A percentile compares a stretch with the other conserved stretches of the same genome.
Evolutionary conservation across 75 land plant genomes (phyloP).

Genomic region (Chamaecyparis obtusa): DNA sequence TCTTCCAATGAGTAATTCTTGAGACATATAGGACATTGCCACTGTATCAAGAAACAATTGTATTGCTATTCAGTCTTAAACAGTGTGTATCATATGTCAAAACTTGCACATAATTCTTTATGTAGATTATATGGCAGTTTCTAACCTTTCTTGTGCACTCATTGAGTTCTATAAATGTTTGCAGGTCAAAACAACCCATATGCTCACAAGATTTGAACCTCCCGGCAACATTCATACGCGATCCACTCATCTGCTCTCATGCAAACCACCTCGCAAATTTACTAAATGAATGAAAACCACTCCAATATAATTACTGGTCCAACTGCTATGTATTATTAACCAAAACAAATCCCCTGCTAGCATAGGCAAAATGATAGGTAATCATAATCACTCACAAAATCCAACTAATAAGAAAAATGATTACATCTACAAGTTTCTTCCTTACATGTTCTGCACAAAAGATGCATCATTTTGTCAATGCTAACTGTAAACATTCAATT

Average conservation of each 20-base stretch:
- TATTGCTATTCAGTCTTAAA: background rate
- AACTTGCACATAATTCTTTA: background rate
- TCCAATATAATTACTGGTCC: background rate
- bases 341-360: background rate
- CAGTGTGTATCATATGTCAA: background rate
- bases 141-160: conserved; percentile 92
- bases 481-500: background rate
- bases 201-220: conserved; percentile 93
- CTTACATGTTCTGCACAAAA: background rate
- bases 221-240: conserved; percentile 86
- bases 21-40: conserved; percentile 97
- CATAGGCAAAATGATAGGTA: background rate
- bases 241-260: conserved; percentile 83
- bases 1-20: conserved; percentile 80
- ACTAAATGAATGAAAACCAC: background rate
- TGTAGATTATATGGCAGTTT: background rate
- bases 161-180: conserved; percentile 89
- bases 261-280: background rate
- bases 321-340: background rate
- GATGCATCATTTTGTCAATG: background rate
- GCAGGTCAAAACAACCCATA: conserved; percentile 98
- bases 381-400: background rate
- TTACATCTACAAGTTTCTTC: background rate
- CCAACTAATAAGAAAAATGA: background rate
- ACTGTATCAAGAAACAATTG: conserved; percentile 50